Conservation (phyloP, 257 asterid species). For the Rubia yunnanensis region DNA sequence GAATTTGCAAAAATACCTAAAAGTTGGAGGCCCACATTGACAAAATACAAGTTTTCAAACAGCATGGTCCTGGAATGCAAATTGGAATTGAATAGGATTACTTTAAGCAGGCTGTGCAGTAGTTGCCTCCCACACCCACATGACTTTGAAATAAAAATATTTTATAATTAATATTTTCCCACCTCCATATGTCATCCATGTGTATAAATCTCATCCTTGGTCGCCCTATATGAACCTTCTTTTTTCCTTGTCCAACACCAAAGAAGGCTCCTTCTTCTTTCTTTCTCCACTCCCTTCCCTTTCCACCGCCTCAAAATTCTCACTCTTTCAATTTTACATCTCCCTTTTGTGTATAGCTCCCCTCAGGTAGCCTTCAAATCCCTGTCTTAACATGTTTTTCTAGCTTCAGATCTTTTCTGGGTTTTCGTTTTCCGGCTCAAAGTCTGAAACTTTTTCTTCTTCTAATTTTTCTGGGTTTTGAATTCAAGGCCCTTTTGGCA, state of each 20-base stretch:
- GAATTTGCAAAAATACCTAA: not conserved
- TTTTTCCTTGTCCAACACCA: conserved; percentile 32
- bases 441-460: not conserved
- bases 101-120: conserved; percentile 26
- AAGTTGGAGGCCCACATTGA: conserved; percentile 4
- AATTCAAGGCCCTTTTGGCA: not conserved
- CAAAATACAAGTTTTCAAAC: not conserved
- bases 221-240: conserved; percentile 28
- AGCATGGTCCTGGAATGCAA: not conserved
- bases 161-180: not conserved
- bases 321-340: not conserved
- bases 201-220: conserved; percentile 11
- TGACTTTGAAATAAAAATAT: conserved; percentile 6
- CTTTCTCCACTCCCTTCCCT: not conserved
- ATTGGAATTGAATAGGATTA: not conserved
- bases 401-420: not conserved
- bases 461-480: not conserved
- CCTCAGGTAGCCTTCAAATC: conserved; percentile 50
- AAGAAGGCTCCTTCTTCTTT: conserved; percentile 22
- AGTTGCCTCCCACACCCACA: conserved; percentile 26
- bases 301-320: conserved; percentile 4
- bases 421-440: not conserved
- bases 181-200: not conserved
- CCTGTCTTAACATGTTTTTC: not conserved
- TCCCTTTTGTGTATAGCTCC: conserved; percentile 45